phyloP scores from a whole-genome alignment of 2,329 filamentous ascomycete species.

The Trichophyton equinum region DNA sequence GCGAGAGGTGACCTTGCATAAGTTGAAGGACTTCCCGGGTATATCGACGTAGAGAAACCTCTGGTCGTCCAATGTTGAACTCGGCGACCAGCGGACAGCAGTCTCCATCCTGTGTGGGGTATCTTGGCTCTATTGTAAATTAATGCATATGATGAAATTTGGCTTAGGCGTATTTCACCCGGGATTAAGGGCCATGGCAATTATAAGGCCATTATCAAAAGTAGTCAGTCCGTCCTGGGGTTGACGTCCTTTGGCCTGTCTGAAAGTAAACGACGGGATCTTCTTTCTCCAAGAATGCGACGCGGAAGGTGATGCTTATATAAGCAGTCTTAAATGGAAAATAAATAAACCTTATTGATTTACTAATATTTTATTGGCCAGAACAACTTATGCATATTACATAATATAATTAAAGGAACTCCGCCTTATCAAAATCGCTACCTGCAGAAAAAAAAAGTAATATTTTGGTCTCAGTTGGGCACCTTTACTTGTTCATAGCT shows the following conservation, averaged over 20 bases:
- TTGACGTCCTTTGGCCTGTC: not conserved
- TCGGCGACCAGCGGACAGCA: conserved; percentile 52
- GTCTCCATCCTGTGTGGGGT: conserved; percentile 38
- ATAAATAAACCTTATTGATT: no score
- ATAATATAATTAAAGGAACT: not conserved
- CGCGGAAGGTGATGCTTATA: no score
- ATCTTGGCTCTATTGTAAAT: not conserved
- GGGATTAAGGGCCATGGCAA: conserved; percentile 7
- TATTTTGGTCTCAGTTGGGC: not conserved
- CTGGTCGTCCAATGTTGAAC: conserved; percentile 40
- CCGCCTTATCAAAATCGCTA: not conserved
- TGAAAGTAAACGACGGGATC: not conserved
- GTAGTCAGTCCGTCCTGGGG: not conserved
- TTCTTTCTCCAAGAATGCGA: not conserved
- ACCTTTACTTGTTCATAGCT: not conserved
- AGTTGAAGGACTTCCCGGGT: conserved; percentile 44
- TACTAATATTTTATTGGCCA: no score
- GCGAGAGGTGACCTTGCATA: conserved; percentile 40
- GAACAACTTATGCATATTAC: no score
- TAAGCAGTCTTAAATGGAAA: no score
- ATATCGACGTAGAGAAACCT: conserved; percentile 52
- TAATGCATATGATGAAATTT: not conserved
- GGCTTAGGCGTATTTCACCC: not conserved
- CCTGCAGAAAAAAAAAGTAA: not conserved
- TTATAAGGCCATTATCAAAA: not conserved